These are phyloP conservation scores for Tolypocladium inflatum DNA, from an alignment of 2,329 filamentous ascomycete genomes.

Conservation along the genomic window DNA sequence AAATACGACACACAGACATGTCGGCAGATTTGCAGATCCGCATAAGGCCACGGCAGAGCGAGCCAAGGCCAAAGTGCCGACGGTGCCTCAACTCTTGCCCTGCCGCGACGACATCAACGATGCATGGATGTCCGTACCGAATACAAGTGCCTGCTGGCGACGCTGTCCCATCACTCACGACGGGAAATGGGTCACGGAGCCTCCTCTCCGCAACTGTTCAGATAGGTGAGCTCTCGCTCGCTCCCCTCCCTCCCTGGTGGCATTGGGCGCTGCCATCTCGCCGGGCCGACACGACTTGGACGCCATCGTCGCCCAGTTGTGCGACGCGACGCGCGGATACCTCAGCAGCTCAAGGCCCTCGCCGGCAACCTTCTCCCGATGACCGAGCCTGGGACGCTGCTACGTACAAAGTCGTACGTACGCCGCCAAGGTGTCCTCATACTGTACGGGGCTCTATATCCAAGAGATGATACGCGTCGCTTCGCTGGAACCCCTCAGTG, in stretches of 20 bases:
- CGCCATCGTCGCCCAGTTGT: background rate
- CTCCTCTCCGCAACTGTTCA: background rate
- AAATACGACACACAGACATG: background rate
- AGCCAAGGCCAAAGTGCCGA: background rate
- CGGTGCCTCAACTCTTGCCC: background rate
- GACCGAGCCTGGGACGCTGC: background rate
- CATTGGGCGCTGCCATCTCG: background rate
- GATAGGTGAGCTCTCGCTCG: background rate
- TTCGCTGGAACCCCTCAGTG: background rate
- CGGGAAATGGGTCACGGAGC: background rate
- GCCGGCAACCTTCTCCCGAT: background rate
- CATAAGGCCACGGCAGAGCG: background rate
- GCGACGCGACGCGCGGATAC: background rate
- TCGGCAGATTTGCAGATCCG: background rate
- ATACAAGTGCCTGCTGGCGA: background rate
- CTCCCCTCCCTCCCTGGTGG: background rate
- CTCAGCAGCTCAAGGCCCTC: background rate
- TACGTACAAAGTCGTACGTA: background rate
- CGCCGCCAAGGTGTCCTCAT: background rate
- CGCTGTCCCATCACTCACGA: background rate
- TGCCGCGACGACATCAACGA: background rate
- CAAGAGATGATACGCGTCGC: background rate
- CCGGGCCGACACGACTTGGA: background rate
- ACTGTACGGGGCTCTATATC: background rate
- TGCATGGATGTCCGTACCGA: background rate